Base-by-base conservation (phyloP, 139 green algal genomes). In the Chlamydomonas eustigma region DNA sequence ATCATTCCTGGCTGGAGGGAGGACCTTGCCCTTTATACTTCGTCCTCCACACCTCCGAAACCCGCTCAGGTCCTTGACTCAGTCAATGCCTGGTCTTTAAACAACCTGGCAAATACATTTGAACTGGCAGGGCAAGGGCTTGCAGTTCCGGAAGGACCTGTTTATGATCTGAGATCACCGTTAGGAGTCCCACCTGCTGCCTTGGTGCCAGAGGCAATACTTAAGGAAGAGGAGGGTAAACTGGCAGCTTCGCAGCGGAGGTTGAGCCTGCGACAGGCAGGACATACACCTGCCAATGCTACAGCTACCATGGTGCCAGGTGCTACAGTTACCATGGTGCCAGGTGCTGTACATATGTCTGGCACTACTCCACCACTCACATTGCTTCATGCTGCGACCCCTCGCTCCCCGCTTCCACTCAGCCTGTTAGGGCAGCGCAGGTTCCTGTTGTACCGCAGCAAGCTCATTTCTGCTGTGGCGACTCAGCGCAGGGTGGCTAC, bases 21-120 rank as follows among this genome's bases (percentile, higher is more conserved):
- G n/a, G n/a, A n/a, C n/a, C 44, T 58, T 12, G 44, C 12, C 44
- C 44, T 58, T 12, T 58, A 12, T 18, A 58, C 44, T 12, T 12
- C 12, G 44, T 58, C 44, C 44, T 58, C 44, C 44, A 58, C 44
- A 58, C 44, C 44, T 12, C 12, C 12, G 18, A 18, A 28, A 18
- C 44, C 44, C 18, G 44, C 44, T 28, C 12, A 12, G 12, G 12
- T 12, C 18, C 12, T 12, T 18, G 12, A 28, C 44, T 58, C 44
- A 28, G 44, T 28, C 12, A 58, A 58, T 12, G 44, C 44, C 12
- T 95, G 90, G 90, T 79, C 79, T 51, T 52, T 94, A 3, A 79
- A 92, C 37, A 95, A 94, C 74, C 81, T 65, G 25, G 74, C 74
- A 6, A 83, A 63, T 65, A 92, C 89, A 2, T 92, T 97, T 71